Conservation (phyloP, 1,284 basidiomycete genomes). For the Apiotrichum domesticum region DNA sequence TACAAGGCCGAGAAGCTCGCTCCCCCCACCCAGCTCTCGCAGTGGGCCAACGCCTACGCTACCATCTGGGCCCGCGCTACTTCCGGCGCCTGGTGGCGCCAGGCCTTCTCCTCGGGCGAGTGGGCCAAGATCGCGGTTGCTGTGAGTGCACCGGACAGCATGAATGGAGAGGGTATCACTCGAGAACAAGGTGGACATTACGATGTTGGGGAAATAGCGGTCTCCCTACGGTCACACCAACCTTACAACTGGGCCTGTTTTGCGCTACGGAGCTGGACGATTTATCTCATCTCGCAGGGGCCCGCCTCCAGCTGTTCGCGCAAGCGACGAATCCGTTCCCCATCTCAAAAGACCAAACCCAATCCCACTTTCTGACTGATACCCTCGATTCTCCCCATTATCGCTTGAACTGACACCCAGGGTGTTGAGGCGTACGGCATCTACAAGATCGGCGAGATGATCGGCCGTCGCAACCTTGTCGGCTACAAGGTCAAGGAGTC, state of each 20-base stretch:
- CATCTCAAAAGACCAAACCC: no score
- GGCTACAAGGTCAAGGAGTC: constrained; percentile 60
- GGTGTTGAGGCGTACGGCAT: constrained; percentile 54
- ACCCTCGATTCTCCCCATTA: no score
- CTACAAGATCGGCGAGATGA: constrained; percentile 79
- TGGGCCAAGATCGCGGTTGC: constrained; percentile 75
- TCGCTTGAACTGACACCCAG: constrained; percentile 25
- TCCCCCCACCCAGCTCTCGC: constrained; percentile 64
- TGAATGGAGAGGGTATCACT: no score
- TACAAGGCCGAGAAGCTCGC: constrained; percentile 82
- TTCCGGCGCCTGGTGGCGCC: constrained; percentile 64
- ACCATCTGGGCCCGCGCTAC: constrained; percentile 64
- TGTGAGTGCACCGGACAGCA: constrained; percentile 54
- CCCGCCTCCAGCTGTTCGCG: no score
- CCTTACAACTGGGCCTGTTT: no score
- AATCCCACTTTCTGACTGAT: no score
- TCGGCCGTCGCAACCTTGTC: constrained; percentile 74
- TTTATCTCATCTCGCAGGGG: no score
- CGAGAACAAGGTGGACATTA: no score
- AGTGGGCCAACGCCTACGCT: constrained; percentile 65
- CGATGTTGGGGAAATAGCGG: no score
- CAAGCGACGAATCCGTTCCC: no score
- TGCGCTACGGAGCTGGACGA: no score
- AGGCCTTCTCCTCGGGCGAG: constrained; percentile 65
- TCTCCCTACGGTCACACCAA: no score